Evolutionary conservation across 257 asterid genomes (phyloP), one percentile per base, ranked within the genome.

Genomic region (Primulina tabacum): DNA sequence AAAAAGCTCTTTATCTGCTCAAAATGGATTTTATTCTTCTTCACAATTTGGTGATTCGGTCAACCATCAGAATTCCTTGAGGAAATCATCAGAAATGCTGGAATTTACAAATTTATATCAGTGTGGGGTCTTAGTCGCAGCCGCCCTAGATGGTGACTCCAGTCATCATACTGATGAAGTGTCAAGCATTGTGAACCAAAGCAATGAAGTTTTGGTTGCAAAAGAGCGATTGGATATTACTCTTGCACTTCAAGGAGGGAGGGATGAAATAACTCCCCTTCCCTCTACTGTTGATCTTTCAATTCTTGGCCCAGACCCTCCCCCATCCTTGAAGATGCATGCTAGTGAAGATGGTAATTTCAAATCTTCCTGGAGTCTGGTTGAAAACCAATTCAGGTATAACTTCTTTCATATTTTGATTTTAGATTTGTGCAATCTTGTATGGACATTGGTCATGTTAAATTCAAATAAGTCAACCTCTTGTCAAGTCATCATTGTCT

Each of bases 101-200:
- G 81, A 77, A 60, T 89, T 91, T 65, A 71, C 89, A 68, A 94
- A 86, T 82, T 75, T 80, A 79, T 77, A 67, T 55, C 86, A 77
- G 62, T 86, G 93, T 73, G 83, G 88, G 74, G 88, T 87, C 76
- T 84, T 94, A 77, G 92, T 94, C 59, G 84, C 83, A 50, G 86
- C 89, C 70, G 96, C 96, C 53, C 86, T 94, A 53, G 57, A 70
- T 73, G 67, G 74, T 55, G 78, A 70, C 65, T 53, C 61, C 58
- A 69, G 66, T 78, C 75, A 43, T 65, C 80, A 68, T 70, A 60
- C 64, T 64, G 85, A 65, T 28, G 80, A 76, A 43, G 65, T 71
- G 30, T 67, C 52, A 58, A 59, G 85, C 4, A 59, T 65, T 60
- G 28, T 58, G 69, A 80, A 76, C 74, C 83, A 58, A 75, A 69